Evolutionary conservation across 2,329 filamentous ascomycete genomes (phyloP), one percentile per base, ranked within the genome.

Genomic region (Conoideocrella luteorostrata): DNA sequence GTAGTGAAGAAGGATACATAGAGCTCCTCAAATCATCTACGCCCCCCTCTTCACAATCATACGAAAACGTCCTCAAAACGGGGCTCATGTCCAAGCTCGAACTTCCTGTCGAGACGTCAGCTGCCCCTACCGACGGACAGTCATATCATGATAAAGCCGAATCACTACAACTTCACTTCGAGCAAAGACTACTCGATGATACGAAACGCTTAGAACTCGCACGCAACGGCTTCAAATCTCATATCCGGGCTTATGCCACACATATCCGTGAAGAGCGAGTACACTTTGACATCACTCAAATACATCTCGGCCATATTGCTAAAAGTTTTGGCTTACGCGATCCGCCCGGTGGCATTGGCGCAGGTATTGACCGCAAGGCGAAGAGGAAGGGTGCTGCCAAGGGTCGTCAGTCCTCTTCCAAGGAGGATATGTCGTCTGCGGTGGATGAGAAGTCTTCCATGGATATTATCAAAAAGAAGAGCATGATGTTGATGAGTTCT

Each of bases 271-370:
- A 84, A 34, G 93, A 98, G 68, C 77, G 93, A 41, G 71, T 72
- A 41, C 90, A 86, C 60, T 98, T 98, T 62, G 87, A 97, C 62
- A 94, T 96, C 64, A 89, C 88, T 47, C 80, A 87, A 56, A 69
- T 98, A 37, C 93, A 98, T 62, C 69, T 97, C 7, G 93, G 93
- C 3, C 93, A 98, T 70, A 71, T 93, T 51, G 91, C 91, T 7
- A 98, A 98, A 71, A 88, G 86, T 21, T 98, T 95, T 60, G 93
- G 83, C 2, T 68, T 98, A 52, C 77, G 94, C 50, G 93, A 98
- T 62, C 82, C 88, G 24, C 93, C 93, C 0, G 85, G 86, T 5
- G 85, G 86, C 39, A 94, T 98, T 43, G 82, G 82, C 26, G 72
- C 71, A 2, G 75, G 76, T 9, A 61, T 77, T 65, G 52, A 74